Base-by-base conservation (phyloP, 2,329 filamentous ascomycete species). In the Diaporthe longicolla region DNA sequence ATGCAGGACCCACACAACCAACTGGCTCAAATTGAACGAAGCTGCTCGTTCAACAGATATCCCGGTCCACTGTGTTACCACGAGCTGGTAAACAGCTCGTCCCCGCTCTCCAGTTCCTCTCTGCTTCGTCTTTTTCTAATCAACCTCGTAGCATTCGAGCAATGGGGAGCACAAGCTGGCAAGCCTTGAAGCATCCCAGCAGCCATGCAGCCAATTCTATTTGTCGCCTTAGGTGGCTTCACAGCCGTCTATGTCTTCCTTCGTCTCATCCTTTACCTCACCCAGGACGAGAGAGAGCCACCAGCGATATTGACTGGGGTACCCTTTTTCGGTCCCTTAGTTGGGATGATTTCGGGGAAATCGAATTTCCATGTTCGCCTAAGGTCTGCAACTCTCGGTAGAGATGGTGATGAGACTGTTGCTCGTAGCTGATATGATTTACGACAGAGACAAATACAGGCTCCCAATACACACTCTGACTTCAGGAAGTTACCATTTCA, bases 381-480 rank as follows among this genome's bases (percentile, higher is more conserved):
- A 3, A 69, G 65, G 50, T 69, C 0, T n/a, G 65, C 15, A 8
- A 0, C 2, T 15, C 3, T 43, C 1, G 8, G 21, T 15, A 19
- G 11, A 45, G 17, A 1, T 32, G 40, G 1, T 26, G 9, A 26
- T 8, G 8, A 15, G 4, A 5, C 19, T 9, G 13, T n/a, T 37
- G 40, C 24, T 52, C 10, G 19, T 2, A 8, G 17, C 37, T 73
- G 6, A 58, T 43, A 0, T 5, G 1, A 50, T 13, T 40, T 19
- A 3, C 1, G 2, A 55, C 48, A 78, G 76, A 57, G 74, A 77
- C 61, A 73, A 43, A 35, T 76, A 77, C 52, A 71, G 55, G 9
- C 76, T 79, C 0, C 78, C 79, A 24, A 79, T 80, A 17, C 80
- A 81, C 40, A 81, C 78, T 2, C 76, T 80, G 1, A n/a, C n/a